Percentiles rank a stretch among this genome's conserved stretches.
Conservation (phyloP, 768 basidiomycete species). For the Fistulinella prunicolor region DNA sequence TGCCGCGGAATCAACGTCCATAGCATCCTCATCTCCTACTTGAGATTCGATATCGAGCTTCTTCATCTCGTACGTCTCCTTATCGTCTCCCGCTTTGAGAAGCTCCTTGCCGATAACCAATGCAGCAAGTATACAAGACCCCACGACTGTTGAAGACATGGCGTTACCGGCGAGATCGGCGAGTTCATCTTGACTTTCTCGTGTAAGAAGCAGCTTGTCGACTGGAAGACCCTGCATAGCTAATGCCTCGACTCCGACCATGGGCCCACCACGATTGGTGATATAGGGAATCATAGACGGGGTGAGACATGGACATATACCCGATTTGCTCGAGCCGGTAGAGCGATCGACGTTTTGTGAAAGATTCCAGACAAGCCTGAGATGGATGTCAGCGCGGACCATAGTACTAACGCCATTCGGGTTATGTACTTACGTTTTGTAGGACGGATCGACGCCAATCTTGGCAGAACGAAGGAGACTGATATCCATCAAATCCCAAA, state of each 20-base stretch:
- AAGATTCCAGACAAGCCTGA: constrained; percentile 89
- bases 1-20: constrained; percentile 47
- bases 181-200: constrained; percentile 90
- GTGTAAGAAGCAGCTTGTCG: constrained; percentile 86
- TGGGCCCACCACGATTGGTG: constrained; percentile 92
- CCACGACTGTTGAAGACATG: constrained; percentile 97
- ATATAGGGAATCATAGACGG: constrained; percentile 97
- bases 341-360: constrained; percentile 96
- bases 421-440: constrained; percentile 68
- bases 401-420: background rate
- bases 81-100: constrained; percentile 64
- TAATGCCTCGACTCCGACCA: constrained; percentile 90
- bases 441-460: constrained; percentile 79
- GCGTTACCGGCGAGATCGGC: constrained; percentile 96
- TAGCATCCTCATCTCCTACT: constrained; percentile 36
- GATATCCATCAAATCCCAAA: constrained; percentile 95
- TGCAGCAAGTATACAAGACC: constrained; percentile 82
- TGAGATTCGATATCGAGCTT: constrained; percentile 36
- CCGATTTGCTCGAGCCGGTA: constrained; percentile 74
- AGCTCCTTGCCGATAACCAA: constrained; percentile 65
- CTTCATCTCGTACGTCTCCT: constrained; percentile 66
- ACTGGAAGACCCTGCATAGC: constrained; percentile 94
- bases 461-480: constrained; percentile 77
- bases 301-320: constrained; percentile 90
- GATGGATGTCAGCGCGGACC: constrained; percentile 3